Conservation (phyloP, 345 rosid genomes). For the Populus tremula region DNA sequence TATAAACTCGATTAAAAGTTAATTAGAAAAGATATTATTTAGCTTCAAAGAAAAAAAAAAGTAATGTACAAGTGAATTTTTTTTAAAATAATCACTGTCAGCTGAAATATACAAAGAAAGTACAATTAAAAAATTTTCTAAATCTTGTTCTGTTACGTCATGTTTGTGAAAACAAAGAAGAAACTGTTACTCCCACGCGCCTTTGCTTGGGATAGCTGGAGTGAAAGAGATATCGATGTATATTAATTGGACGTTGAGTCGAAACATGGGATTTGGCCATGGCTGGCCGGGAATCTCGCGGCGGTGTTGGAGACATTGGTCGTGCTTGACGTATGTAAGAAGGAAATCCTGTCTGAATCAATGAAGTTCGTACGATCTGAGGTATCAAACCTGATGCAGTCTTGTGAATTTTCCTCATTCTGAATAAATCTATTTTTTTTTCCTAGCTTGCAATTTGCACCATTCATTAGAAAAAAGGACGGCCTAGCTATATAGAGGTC, state of each 20-base stretch:
- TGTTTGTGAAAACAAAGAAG: not conserved
- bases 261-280: conserved; percentile 2
- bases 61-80: not conserved
- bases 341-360: conserved; percentile 6
- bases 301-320: conserved; percentile 28
- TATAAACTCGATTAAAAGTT: not conserved
- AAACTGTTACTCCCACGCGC: conserved; percentile 9
- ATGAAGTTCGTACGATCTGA: not conserved
- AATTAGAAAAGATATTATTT: not conserved
- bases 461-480: conserved; percentile 1
- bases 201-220: conserved; percentile 25
- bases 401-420: not conserved
- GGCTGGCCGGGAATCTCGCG: conserved; percentile 41
- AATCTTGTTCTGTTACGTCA: not conserved
- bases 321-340: conserved; percentile 17
- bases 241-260: not conserved
- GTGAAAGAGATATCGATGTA: not conserved
- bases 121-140: too few species aligned
- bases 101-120: not conserved
- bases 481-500: not conserved
- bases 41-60: not conserved
- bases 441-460: not conserved
- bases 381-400: conserved; percentile 1
- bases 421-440: not conserved
- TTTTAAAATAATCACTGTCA: not conserved